Evolutionary conservation across 2,329 filamentous ascomycete genomes (phyloP), one percentile per base, ranked within the genome.

Genomic region (Myotisia sp.): DNA sequence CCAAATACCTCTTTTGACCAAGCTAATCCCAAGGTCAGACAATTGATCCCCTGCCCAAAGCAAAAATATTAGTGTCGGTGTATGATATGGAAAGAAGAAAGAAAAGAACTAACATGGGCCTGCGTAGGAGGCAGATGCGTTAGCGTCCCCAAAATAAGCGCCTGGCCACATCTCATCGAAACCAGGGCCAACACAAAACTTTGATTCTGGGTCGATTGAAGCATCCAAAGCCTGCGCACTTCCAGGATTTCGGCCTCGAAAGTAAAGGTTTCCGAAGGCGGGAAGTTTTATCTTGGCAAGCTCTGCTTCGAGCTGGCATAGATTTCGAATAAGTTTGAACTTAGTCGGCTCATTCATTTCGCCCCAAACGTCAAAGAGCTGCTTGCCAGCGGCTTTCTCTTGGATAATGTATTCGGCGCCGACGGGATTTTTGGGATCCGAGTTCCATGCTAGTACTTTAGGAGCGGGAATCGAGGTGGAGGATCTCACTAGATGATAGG

Each of bases 381-480:
- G 26, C 4, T 10, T 20, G 6, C 36, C 36, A 2, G 36, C 24
- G 8, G 34, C 38, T 19, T 37, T 37, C 29, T 37, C 38, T 35
- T 37, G 24, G 14, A 37, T 32, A 20, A 40, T 40, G 20, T 44
- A 45, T 34, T 45, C 42, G 9, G 37, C 37, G 4, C 36, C 42
- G 2, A 45, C 36, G 4, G 39, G 29, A 29, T 40, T 44, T 3
- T 35, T 26, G 4, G 23, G 22, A 16, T 49, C 29, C 3, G 43
- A 42, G 2, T 37, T 46, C 45, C 45, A 53, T 3, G 44, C 31
- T 21, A 47, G 34, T 10, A 52, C 46, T n/a, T 38, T 28, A 2
- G 47, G 51, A 12, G 49, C 41, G 7, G 49, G 46, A 12, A 53
- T 47, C 1, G 23, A 43, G 2, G 48, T 48, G 16, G 43, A 26